Conservation (phyloP, 2,329 filamentous ascomycete species). For the Ophiostoma quercus region DNA sequence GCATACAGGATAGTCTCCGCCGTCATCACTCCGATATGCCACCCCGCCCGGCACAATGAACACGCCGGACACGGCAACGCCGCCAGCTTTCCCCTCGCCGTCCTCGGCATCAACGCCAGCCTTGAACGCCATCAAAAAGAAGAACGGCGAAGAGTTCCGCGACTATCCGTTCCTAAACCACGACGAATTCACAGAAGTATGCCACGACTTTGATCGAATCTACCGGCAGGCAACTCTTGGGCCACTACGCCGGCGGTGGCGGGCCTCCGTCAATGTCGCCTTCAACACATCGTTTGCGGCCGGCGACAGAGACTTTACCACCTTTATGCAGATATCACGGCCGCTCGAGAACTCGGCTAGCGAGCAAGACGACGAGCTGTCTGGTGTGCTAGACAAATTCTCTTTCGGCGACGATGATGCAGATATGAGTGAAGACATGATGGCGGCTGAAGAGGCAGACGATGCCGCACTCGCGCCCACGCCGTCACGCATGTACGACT, state of each 20-base stretch:
- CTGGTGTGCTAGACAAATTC: constrained; percentile 43
- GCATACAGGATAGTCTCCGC: background rate
- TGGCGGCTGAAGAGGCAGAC: constrained; percentile 20
- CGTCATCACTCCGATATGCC: background rate
- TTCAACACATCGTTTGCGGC: constrained; percentile 42
- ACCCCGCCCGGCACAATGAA: constrained; percentile 9
- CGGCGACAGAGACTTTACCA: constrained; percentile 42
- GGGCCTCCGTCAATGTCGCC: constrained; percentile 48
- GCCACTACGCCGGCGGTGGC: constrained; percentile 49
- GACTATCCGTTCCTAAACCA: constrained; percentile 52
- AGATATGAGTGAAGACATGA: constrained; percentile 16
- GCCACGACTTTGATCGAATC: constrained; percentile 55
- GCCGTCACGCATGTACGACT: constrained; percentile 30
- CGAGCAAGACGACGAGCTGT: constrained; percentile 41
- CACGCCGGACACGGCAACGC: constrained; percentile 3
- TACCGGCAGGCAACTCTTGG: constrained; percentile 57
- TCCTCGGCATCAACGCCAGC: background rate
- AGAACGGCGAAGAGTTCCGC: constrained; percentile 5
- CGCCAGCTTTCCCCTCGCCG: background rate
- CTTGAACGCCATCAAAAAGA: background rate
- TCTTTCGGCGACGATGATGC: constrained; percentile 36
- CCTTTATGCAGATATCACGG: constrained; percentile 53
- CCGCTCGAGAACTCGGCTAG: constrained; percentile 41
- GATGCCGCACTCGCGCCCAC: constrained; percentile 41
- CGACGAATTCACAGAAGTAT: constrained; percentile 61